These are phyloP conservation scores for Porcisia hertigi DNA, from an alignment of 208 protist species.

Conservation along the genomic window DNA sequence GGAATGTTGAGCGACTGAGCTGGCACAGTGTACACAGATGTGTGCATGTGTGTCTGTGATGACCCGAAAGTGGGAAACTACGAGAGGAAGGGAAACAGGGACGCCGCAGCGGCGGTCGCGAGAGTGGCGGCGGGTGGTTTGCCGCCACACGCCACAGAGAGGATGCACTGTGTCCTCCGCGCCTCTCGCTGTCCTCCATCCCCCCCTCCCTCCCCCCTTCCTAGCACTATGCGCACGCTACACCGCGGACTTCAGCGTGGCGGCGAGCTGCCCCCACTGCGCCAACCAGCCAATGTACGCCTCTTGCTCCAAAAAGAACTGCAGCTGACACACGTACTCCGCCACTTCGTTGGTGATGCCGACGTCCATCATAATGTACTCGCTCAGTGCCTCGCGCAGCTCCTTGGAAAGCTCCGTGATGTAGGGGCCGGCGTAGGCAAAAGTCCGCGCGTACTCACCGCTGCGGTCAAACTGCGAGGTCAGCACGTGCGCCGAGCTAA, in stretches of 20 bases:
- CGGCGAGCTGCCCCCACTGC: conserved; percentile 45
- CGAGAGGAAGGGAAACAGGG: neutral
- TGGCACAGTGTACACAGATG: neutral
- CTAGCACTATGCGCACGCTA: neutral
- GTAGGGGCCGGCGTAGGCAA: conserved; percentile 76
- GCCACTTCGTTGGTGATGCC: conserved; percentile 57
- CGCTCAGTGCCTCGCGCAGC: conserved; percentile 53
- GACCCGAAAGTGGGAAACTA: neutral
- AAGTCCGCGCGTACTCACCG: conserved; percentile 55
- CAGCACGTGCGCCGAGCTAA: conserved; percentile 32
- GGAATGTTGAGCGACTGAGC: neutral
- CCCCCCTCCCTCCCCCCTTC: neutral
- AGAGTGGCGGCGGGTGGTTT: neutral
- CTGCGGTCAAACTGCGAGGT: conserved; percentile 35
- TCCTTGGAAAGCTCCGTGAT: conserved; percentile 76
- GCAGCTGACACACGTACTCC: conserved; percentile 87
- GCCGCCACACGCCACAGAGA: neutral
- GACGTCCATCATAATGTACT: conserved; percentile 64
- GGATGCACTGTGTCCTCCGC: neutral
- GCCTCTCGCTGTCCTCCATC: neutral
- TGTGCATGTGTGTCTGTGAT: neutral
- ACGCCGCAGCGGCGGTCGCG: no score
- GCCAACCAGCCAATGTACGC: conserved; percentile 86
- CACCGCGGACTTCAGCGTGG: conserved; percentile 16
- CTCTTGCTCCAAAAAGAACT: conserved; percentile 85